Base-by-base conservation (phyloP, 371 early-diverging fungal genomes). In the Apophysomyces trapeziformis region DNA sequence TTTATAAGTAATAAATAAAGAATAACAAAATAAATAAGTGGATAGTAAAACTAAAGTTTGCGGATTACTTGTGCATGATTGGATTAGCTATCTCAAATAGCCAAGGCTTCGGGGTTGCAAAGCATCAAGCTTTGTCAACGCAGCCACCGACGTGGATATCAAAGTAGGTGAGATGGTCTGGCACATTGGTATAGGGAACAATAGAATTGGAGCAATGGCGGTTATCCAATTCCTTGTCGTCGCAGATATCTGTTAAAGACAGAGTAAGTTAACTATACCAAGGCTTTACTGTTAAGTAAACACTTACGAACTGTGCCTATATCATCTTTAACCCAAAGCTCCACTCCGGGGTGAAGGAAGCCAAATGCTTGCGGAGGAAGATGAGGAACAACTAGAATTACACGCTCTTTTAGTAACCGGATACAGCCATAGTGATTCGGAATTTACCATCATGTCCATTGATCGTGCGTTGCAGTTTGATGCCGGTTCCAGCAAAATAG, bases 331-430 rank as follows among this genome's bases (percentile, higher is more conserved):
- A 60, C 60, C 68, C 72, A 72, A 50, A 46, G 66, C 43, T 72
- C 72, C n/a, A 59, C 63, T 16, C 72, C 72, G 32, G 65, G 63
- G 39, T 72, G 72, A 5, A 65, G 32, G 57, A 60, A 72, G 32
- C 68, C 68, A 43, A 63, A 45, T n/a, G 60, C 41, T 16, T 46
- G 54, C 8, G 67, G 58, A 57, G 67, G 67, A 26, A 67, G 58
- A 61, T 61, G 58, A 2, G 65, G 50, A 45, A 65, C 59, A 65
- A 65, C 60, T 60, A 50, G 2, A 1, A 1, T 26, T 2, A 26
- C 1, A 26, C 26, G 2, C 26, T 26, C 26, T 26, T 26, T 26
- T 26, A 26, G 26, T 26, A 2, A 1, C 2, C 2, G 26, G 26
- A 26, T 26, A 26, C 26, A 26, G 2, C 8, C 50, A 18, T 4